phyloP scores from a whole-genome alignment of 129 eudicot species.

The Flaveria ramosissima region DNA sequence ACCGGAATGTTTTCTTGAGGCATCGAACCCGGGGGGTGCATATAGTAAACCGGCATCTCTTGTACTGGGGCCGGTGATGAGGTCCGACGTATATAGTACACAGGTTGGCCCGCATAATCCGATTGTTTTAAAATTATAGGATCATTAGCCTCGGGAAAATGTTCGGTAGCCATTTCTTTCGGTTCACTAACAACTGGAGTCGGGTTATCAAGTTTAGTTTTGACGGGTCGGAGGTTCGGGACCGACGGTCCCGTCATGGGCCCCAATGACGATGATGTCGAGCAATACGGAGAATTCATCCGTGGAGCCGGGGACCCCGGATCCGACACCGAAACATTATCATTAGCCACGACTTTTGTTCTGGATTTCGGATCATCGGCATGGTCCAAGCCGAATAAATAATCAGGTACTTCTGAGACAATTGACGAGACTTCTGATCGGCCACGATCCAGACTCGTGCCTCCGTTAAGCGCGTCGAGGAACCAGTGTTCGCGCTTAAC shows the following conservation, averaged over 20 bases:
- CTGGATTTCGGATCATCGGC: conserved; percentile 55
- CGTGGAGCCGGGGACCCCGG: conserved; percentile 79
- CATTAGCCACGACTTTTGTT: conserved; percentile 30
- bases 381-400: conserved; percentile 77
- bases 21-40: conserved; percentile 50
- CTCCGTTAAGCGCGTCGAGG: conserved; percentile 78
- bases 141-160: conserved; percentile 30
- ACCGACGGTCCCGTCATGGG: conserved; percentile 36
- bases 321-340: conserved; percentile 55
- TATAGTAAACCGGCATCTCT: conserved; percentile 61
- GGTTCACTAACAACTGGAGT: conserved; percentile 37
- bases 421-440: conserved; percentile 84
- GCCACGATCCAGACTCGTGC: conserved; percentile 65
- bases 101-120: conserved; percentile 48
- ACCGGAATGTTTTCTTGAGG: conserved; percentile 43
- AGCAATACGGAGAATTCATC: conserved; percentile 59
- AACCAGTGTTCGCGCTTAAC: conserved; percentile 86
- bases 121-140: conserved; percentile 39
- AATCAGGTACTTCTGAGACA: conserved; percentile 87
- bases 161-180: conserved; percentile 39
- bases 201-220: conserved; percentile 50
- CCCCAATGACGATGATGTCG: conserved; percentile 59
- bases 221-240: conserved; percentile 71
- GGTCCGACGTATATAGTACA: conserved; percentile 46
- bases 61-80: conserved; percentile 45